Conservation (phyloP, 805 yeast species). For the Candida adriatica region DNA sequence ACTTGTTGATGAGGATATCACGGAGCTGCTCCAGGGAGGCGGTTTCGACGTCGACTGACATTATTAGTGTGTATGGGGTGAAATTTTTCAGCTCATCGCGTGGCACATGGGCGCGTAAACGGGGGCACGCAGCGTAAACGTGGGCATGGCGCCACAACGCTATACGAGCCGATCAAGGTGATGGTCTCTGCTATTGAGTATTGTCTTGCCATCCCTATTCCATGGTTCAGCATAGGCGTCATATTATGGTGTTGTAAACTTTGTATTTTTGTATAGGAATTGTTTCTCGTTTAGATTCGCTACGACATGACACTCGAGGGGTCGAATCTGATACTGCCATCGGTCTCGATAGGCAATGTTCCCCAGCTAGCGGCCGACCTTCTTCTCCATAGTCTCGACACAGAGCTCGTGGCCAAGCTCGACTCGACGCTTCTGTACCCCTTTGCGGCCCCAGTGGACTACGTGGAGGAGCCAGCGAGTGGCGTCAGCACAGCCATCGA, state of each 20-base stretch:
- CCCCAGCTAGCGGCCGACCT: constrained; percentile 80
- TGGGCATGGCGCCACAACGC: no score
- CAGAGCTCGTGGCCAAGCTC: constrained; percentile 45
- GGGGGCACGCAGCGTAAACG: no score
- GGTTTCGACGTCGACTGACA: constrained; percentile 12
- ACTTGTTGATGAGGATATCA: constrained; percentile 58
- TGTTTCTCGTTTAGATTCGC: no score
- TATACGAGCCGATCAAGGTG: no score
- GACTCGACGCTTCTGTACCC: constrained; percentile 67
- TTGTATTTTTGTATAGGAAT: no score
- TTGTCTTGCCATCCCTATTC: no score
- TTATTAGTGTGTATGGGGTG: not conserved
- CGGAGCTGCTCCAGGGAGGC: constrained; percentile 57
- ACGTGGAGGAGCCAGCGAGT: constrained; percentile 17
- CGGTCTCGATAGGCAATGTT: constrained; percentile 82
- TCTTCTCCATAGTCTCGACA: constrained; percentile 54
- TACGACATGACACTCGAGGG: constrained; percentile 17
- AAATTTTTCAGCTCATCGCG: no score
- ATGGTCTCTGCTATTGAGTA: no score
- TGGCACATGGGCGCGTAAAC: no score
- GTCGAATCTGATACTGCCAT: constrained; percentile 58
- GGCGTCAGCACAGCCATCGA: constrained; percentile 59
- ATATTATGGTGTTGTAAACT: no score
- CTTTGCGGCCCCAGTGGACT: constrained; percentile 75
- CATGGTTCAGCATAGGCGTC: no score